Base-by-base conservation (phyloP, 1,284 basidiomycete species). In the Puccinia sorghi region DNA sequence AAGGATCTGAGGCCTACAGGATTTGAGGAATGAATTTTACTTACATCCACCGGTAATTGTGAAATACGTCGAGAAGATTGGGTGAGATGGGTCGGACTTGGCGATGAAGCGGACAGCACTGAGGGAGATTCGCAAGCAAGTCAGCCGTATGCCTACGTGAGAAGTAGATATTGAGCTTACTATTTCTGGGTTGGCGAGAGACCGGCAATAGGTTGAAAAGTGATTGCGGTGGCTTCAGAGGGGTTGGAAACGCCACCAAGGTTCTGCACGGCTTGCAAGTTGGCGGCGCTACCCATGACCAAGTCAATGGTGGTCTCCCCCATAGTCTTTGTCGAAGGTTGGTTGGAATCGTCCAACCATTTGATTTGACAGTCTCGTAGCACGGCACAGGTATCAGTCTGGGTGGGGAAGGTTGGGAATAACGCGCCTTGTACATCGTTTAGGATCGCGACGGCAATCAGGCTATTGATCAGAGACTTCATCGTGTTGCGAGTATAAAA, bases 251-350 rank as follows among this genome's bases (percentile, higher is more conserved):
- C 63, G 8, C 73, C 73, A 20, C 73, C 73, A 15, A 76, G 50
- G 32, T 43, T 50, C 39, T 76, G 73, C 39, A 63, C 73, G 41
- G 54, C 52, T 76, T 67, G 63, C 50, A 76, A 43, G 43, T 64
- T 67, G 32, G 61, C n/a, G 12, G 73, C 25, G 27, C 25, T 52
- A 3, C 73, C 73, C 41, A 37, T 25, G 17, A 76, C 73, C 27
- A 76, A 52, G 48, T 76, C 73, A 54, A 76, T 67, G 32, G 73
- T 37, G 20, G 73, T 76, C 39, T 76, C 73, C 8, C 73, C 73
- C 59, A 76, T 48, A 7, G 46, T 63, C 17, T 61, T 25, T 32
- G 73, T 66, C 13, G 73, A 63, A 11, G 73, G 73, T 7, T 39
- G 1, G 20, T 25, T 64, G 20, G 73, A 37, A 27, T 61, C 39